Evolutionary conservation across 192 early-diverging fungal species (phyloP), one percentile per base, ranked within the genome.

Genomic region (Coemansia sp.): DNA sequence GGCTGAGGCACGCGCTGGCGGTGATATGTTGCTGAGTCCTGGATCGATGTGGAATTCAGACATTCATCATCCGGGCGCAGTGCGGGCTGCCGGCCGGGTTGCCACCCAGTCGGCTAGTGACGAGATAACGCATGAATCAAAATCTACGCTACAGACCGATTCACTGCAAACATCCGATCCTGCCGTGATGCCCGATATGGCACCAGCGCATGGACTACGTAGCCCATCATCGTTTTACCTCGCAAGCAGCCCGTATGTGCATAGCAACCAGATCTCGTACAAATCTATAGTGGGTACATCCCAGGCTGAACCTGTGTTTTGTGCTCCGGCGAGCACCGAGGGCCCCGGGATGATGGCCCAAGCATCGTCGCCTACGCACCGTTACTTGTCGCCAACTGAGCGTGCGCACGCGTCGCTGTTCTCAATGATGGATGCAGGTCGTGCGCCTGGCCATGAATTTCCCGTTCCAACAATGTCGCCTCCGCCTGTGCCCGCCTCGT

Each of bases 331-430:
- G 8, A 45, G 19, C 19, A 48, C 19, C 6, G 32, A 35, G 32
- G 32, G 24, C 15, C 12, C 21, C 11, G 17, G 15, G 24, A 53
- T 22, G 21, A 23, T 53, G 11, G 5, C 41, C 9, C 11, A 11
- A 53, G 15, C 51, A 22, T 35, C 57, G n/a, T 60, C 37, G 23
- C 49, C 60, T 11, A 17, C 35, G 24, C 62, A 56, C 15, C 66
- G 52, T 1, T 65, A 24, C 24, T 14, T 75, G 45, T 75, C 73
- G 38, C 73, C 73, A 1, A 69, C 67, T 5, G 61, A 69, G 45
- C 53, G 57, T 11, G 59, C 57, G 29, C 64, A 75, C 29, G 67
- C 73, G 2, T 75, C 73, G n/a, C 15, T 75, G 52, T 64, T 75
- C 39, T 69, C 73, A 12, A 75, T 75, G 67, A 52, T 75, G 19